A percentile compares a stretch with the other conserved stretches of the same genome.
Conservation (phyloP, 2,329 filamentous ascomycete genomes). For the Fusarium nisikadoi region DNA sequence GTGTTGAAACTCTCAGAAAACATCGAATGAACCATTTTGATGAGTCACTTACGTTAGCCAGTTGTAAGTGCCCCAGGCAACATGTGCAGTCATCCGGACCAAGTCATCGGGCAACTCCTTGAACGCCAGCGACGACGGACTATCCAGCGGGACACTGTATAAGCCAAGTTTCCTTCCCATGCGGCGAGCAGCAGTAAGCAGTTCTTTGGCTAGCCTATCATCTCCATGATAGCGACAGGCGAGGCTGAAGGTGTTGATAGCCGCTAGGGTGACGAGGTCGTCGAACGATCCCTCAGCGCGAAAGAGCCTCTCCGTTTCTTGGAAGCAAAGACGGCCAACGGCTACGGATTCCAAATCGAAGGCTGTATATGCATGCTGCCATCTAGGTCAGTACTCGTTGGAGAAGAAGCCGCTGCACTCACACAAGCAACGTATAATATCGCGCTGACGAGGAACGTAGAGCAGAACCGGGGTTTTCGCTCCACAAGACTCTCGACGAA, state of each 20-base stretch:
- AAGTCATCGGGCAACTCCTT: neutral
- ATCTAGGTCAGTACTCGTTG: neutral
- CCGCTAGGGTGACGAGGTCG: neutral
- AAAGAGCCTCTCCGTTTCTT: neutral
- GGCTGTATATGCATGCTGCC: neutral
- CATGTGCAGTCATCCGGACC: neutral
- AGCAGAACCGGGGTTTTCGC: neutral
- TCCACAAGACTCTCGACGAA: neutral
- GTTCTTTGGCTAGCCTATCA: neutral
- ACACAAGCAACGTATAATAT: slow-evolving; percentile 8
- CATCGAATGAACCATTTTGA: too few species aligned
- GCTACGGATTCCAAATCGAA: neutral
- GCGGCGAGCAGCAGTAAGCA: neutral
- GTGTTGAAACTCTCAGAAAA: neutral
- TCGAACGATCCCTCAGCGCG: neutral
- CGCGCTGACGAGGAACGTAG: neutral
- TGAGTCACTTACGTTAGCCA: neutral
- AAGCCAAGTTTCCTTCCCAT: neutral
- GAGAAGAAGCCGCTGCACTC: neutral
- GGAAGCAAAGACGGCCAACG: neutral
- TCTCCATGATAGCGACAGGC: neutral
- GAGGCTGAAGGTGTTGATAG: neutral
- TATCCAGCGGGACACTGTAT: neutral
- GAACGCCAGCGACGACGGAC: neutral
- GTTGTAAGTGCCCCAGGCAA: neutral